Base-by-base conservation (phyloP, 495 filamentous ascomycete species). In the Aspergillus kassunensis region DNA sequence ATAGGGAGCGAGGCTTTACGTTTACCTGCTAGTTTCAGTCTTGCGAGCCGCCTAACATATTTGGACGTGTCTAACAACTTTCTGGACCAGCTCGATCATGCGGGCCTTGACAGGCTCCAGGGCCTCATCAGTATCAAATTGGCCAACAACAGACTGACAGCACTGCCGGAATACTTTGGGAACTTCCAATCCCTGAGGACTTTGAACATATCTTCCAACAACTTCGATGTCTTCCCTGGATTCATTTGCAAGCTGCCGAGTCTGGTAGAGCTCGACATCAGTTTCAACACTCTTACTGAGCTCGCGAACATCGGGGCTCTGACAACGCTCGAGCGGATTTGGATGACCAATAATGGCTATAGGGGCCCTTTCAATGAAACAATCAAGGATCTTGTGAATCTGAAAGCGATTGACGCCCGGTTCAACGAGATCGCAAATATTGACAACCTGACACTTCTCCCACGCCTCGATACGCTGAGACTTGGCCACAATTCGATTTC, bases 61-160 rank as follows among this genome's bases (percentile, higher is more conserved):
- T 78, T 99, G 45, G 95, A 99, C 65, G 81, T 96, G 6, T 97
- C 92, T 0, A 97, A 97, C 59, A 99, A 99, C 61, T 79, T 85
- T 41, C 70, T 99, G 10, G 89, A 96, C 55, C 79, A 91, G 55
- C 70, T 99, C 13, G 90, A 93, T 23, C 83, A 92, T 59, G 88
- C 89, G 12, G 81, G 88, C 25, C 79, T 99, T 19, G 74, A 84
- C 52, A 78, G 78, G 40, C 68, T 90, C 30, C 70, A 76, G 18
- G 83, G 87, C n/a, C 74, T 99, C 18, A 80, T 96, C 40, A 95
- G 91, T 59, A 78, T 99, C 40, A 96, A 91, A 59, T 75, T 97
- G 60, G 88, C 90, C 39, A 97, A 97, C 65, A 99, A 99, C 57
- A 85, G 85, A 35, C 73, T 99, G 39, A 87, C 77, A 33, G 67